phyloP scores from a whole-genome alignment of 2,329 filamentous ascomycete genomes.

The Knufia fluminis region DNA sequence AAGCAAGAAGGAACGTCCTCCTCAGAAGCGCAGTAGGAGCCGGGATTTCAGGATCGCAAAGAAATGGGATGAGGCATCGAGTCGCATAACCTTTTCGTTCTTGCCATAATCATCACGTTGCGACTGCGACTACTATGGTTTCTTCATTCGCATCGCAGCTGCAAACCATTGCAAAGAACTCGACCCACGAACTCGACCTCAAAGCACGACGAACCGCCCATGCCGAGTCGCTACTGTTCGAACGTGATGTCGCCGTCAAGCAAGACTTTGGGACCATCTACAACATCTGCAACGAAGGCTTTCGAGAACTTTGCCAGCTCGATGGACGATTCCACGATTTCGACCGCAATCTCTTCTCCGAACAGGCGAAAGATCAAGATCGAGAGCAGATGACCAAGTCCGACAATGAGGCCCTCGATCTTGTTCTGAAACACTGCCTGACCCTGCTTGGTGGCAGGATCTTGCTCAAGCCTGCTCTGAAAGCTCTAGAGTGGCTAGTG shows the following conservation, averaged over 20 bases:
- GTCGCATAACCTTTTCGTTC: not conserved
- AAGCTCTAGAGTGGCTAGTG: conserved; percentile 90
- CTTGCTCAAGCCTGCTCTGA: conserved; percentile 76
- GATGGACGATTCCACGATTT: conserved; percentile 72
- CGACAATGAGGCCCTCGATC: conserved; percentile 75
- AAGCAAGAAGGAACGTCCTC: no score
- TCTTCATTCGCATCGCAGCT: conserved; percentile 88
- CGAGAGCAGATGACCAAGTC: conserved; percentile 69
- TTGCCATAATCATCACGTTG: not conserved
- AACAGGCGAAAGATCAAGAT: conserved; percentile 84
- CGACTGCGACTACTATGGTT: conserved; percentile 47
- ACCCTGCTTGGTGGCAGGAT: conserved; percentile 67
- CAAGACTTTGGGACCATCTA: conserved; percentile 89
- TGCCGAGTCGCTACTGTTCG: conserved; percentile 91
- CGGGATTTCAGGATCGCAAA: no score
- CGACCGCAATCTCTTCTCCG: conserved; percentile 73
- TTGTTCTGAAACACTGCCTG: conserved; percentile 71
- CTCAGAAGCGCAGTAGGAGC: no score
- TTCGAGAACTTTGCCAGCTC: conserved; percentile 79
- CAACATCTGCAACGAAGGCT: conserved; percentile 77
- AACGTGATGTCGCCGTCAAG: conserved; percentile 68
- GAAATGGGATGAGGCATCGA: not conserved
- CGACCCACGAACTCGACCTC: conserved; percentile 81
- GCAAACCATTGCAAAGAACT: conserved; percentile 81
- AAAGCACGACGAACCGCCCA: conserved; percentile 88